Evolutionary conservation across 1,139 yeast species (phyloP).

Genomic region (Magnusiomyces paraingens): DNA sequence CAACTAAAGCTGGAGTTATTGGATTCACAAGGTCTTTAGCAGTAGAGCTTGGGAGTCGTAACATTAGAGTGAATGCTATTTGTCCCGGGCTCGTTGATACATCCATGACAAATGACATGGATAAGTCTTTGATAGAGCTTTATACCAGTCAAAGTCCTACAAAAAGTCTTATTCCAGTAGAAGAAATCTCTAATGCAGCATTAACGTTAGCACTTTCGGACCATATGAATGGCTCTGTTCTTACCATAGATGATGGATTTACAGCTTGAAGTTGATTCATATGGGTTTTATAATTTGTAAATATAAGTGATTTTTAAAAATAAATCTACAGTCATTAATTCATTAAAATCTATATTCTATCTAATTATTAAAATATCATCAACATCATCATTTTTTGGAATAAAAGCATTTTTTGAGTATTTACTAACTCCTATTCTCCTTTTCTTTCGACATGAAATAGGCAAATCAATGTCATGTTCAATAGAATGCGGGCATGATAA

Average conservation of each 20-base stretch:
- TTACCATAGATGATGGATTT: slow-evolving; percentile 33
- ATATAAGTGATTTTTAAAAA: too few relatives aligned
- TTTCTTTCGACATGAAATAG: too few relatives aligned
- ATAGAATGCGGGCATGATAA: too few relatives aligned
- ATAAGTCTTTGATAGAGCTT: slow-evolving; percentile 17
- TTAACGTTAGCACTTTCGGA: slow-evolving; percentile 25
- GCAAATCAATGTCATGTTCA: too few relatives aligned
- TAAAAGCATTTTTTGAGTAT: too few relatives aligned
- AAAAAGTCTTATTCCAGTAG: slow-evolving; percentile 26
- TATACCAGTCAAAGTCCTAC: slow-evolving; percentile 22
- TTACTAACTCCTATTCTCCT: too few relatives aligned
- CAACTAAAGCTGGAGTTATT: slow-evolving; percentile 66
- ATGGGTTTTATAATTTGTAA: too few relatives aligned
- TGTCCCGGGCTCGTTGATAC: slow-evolving; percentile 78
- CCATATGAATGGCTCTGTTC: slow-evolving; percentile 30
- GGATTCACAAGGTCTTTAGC: slow-evolving; percentile 64
- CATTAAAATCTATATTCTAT: too few relatives aligned
- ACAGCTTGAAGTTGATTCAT: slow-evolving; percentile 6
- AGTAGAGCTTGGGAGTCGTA: slow-evolving; percentile 47
- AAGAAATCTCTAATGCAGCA: slow-evolving; percentile 35
- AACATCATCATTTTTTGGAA: too few relatives aligned
- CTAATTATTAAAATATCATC: too few relatives aligned
- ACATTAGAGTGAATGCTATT: slow-evolving; percentile 56
- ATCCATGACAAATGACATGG: slow-evolving; percentile 44
- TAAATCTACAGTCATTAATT: too few relatives aligned